Percentiles rank a stretch among this genome's conserved stretches.
Conservation (phyloP, 2,329 filamentous ascomycete genomes). For the Penicillium sp. region DNA sequence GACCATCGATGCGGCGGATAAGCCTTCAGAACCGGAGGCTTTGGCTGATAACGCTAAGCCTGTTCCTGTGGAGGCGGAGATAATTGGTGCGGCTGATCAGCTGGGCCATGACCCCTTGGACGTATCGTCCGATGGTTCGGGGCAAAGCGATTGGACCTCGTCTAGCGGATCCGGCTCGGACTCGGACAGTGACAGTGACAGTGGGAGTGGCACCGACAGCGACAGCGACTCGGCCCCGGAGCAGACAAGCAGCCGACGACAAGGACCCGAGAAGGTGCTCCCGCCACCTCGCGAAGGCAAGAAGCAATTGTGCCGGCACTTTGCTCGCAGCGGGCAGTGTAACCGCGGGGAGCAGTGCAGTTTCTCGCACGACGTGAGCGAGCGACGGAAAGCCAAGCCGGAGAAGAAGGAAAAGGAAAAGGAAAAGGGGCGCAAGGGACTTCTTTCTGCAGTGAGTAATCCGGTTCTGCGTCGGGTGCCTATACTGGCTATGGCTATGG, state of each 20-base stretch:
- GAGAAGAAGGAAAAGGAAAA: conserved; percentile 28
- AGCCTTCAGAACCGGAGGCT: not conserved
- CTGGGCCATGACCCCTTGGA: conserved; percentile 16
- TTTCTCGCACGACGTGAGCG: conserved; percentile 45
- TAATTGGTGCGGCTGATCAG: not conserved
- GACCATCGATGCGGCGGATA: not conserved
- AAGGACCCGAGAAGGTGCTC: conserved; percentile 44
- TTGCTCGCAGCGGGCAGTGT: conserved; percentile 47
- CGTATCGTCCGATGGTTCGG: conserved; percentile 23
- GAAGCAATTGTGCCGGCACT: conserved; percentile 44
- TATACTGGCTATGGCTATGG: too few species aligned
- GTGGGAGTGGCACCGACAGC: conserved; percentile 31
- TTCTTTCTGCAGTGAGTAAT: conserved; percentile 48
- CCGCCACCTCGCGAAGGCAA: conserved; percentile 42
- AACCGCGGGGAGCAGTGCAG: conserved; percentile 47
- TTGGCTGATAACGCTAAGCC: not conserved
- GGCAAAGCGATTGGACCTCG: conserved; percentile 44
- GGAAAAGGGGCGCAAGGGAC: conserved; percentile 43
- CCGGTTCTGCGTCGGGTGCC: not conserved
- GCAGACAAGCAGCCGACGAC: conserved; percentile 44
- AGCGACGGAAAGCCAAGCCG: conserved; percentile 33
- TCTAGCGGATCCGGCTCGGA: conserved; percentile 38
- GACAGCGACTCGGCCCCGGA: conserved; percentile 47
- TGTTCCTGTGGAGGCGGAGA: not conserved
- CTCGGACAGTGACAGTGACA: conserved; percentile 25